Conservation (phyloP, 202 grass and related monocot species). For the Hordeum pubiflorum region DNA sequence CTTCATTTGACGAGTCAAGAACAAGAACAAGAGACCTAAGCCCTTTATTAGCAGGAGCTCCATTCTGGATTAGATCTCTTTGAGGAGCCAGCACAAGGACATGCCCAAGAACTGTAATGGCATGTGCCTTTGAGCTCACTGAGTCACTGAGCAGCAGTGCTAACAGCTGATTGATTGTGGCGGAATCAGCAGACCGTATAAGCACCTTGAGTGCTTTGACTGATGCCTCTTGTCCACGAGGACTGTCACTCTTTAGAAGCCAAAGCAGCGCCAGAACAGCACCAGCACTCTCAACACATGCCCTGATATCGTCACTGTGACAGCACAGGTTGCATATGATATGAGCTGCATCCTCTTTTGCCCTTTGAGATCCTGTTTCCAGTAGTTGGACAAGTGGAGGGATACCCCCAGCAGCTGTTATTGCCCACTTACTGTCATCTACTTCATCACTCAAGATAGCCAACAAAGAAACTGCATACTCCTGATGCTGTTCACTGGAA, state of each 20-base stretch:
- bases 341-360: slow-evolving; percentile 80
- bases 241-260: slow-evolving; percentile 68
- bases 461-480: slow-evolving; percentile 83
- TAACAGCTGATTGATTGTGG: slow-evolving; percentile 87
- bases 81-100: slow-evolving; percentile 74
- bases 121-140: slow-evolving; percentile 63
- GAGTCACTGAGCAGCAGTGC: slow-evolving; percentile 69
- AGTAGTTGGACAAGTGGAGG: slow-evolving; percentile 69
- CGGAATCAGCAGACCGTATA: slow-evolving; percentile 63
- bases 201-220: slow-evolving; percentile 83
- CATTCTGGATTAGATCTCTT: slow-evolving; percentile 66
- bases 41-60: slow-evolving; percentile 75
- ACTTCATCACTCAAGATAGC: slow-evolving; percentile 80
- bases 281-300: slow-evolving; percentile 86
- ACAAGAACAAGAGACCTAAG: slow-evolving; percentile 70
- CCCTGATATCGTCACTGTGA: slow-evolving; percentile 88
- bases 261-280: slow-evolving; percentile 74
- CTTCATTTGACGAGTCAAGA: slow-evolving; percentile 82
- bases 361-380: slow-evolving; percentile 72
- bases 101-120: slow-evolving; percentile 85
- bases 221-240: slow-evolving; percentile 71
- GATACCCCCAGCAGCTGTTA: slow-evolving; percentile 95
- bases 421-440: slow-evolving; percentile 97
- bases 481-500: slow-evolving; percentile 90
- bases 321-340: slow-evolving; percentile 83